Percentiles rank a stretch among this genome's conserved stretches.
phyloP scores from a whole-genome alignment of 1,284 basidiomycete genomes.

The Moniliophthora roreri region DNA sequence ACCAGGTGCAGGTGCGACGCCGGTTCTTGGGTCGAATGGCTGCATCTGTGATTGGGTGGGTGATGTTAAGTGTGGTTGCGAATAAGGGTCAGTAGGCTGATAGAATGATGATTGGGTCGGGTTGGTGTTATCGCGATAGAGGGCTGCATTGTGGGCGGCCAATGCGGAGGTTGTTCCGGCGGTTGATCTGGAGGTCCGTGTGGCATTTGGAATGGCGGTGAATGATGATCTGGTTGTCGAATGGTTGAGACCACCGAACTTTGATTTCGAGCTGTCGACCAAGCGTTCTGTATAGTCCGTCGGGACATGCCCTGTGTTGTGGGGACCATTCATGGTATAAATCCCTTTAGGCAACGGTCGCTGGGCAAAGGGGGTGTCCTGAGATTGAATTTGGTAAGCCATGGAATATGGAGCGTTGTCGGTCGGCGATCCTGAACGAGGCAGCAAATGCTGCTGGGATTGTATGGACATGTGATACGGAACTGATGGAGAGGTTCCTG shows the following conservation, averaged over 20 bases:
- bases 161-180: constrained; percentile 22
- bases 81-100: constrained; percentile 32
- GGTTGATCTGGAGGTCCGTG: constrained; percentile 36
- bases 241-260: constrained; percentile 41
- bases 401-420: constrained; percentile 31
- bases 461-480: constrained; percentile 53
- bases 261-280: constrained; percentile 34
- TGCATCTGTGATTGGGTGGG: constrained; percentile 35
- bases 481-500: constrained; percentile 52
- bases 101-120: constrained; percentile 28
- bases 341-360: constrained; percentile 27
- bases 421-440: constrained; percentile 50
- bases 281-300: constrained; percentile 33
- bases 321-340: constrained; percentile 30
- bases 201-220: constrained; percentile 36
- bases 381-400: constrained; percentile 34
- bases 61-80: constrained; percentile 34
- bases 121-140: constrained; percentile 18
- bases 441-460: constrained; percentile 38
- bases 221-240: constrained; percentile 32
- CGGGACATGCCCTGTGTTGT: constrained; percentile 33
- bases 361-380: constrained; percentile 27
- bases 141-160: constrained; percentile 4
- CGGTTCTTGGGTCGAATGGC: constrained; percentile 37
- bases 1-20: constrained; percentile 18